Evolutionary conservation across 768 basidiomycete genomes (phyloP).

Genomic region (Amanita molliuscula): DNA sequence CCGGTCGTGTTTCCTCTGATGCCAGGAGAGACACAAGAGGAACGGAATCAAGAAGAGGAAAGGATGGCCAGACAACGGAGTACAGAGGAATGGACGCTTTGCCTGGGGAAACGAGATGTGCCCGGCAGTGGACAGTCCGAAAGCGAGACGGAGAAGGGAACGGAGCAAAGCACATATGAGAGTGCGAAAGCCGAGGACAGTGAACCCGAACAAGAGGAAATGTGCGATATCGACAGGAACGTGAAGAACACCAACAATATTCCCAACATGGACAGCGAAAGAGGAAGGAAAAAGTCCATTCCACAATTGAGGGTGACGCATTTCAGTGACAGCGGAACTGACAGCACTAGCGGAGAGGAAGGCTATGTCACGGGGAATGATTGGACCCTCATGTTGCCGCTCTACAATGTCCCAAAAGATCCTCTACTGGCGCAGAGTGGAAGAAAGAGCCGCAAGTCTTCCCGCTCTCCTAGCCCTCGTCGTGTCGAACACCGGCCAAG

Average conservation of each 20-base stretch:
- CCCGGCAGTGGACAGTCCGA: not conserved
- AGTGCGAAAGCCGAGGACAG: not conserved
- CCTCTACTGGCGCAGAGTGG: not conserved
- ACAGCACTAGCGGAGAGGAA: not conserved
- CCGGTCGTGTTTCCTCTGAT: slow-evolving; percentile 5
- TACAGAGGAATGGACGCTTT: slow-evolving; percentile 5
- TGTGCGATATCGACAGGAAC: not conserved
- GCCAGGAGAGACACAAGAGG: slow-evolving; percentile 3
- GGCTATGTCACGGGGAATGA: slow-evolving; percentile 2
- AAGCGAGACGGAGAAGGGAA: not conserved
- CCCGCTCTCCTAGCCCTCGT: not conserved
- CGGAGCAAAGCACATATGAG: not conserved
- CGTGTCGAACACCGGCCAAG: not conserved
- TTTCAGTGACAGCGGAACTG: not conserved
- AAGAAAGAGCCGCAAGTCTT: not conserved
- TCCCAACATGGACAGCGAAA: not conserved
- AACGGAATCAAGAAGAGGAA: not conserved
- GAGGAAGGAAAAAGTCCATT: slow-evolving; percentile 3
- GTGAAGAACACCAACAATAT: not conserved
- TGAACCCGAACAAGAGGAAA: not conserved
- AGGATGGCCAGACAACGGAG: not conserved
- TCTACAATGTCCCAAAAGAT: not conserved
- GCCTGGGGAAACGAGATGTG: slow-evolving; percentile 1
- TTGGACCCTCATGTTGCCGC: slow-evolving; percentile 3
- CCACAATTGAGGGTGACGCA: slow-evolving; percentile 3